A percentile compares a stretch with the other conserved stretches of the same genome.
Conservation (phyloP, 371 early-diverging fungal genomes). For the Mucor lusitanicus region DNA sequence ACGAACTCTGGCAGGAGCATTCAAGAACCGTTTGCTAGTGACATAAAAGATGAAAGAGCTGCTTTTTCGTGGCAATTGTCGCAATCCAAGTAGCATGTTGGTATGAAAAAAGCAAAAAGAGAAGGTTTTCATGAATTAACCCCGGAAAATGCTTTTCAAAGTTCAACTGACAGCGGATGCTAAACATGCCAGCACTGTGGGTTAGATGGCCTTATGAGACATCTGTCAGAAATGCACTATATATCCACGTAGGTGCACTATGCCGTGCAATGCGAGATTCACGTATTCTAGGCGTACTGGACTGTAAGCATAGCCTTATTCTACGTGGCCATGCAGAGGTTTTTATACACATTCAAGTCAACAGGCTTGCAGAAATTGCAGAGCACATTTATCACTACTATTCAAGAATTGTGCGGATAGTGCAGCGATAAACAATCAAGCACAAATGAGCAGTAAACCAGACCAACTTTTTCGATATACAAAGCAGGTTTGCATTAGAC, state of each 20-base stretch:
- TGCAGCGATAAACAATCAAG: not conserved
- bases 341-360: too few relatives aligned
- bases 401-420: not conserved
- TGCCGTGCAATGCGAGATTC: too few relatives aligned
- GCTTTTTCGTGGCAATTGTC: not conserved
- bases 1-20: slow-evolving; percentile 69
- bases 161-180: not conserved
- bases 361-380: too few relatives aligned
- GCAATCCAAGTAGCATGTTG: slow-evolving; percentile 1
- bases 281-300: too few relatives aligned
- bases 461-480: not conserved
- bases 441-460: not conserved
- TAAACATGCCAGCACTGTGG: not conserved
- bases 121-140: not conserved
- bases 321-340: too few relatives aligned
- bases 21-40: slow-evolving; percentile 1
- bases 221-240: not conserved
- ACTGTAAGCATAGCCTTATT: too few relatives aligned
- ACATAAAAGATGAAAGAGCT: not conserved
- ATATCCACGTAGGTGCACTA: too few relatives aligned
- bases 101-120: not conserved
- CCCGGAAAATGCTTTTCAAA: slow-evolving; percentile 2
- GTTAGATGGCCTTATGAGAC: not conserved
- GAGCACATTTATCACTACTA: not conserved
- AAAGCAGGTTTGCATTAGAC: not conserved